A percentile compares a stretch with the other conserved stretches of the same genome.
Conservation (phyloP, 495 filamentous ascomycete species). For the Aspergillus olivimuriae region DNA sequence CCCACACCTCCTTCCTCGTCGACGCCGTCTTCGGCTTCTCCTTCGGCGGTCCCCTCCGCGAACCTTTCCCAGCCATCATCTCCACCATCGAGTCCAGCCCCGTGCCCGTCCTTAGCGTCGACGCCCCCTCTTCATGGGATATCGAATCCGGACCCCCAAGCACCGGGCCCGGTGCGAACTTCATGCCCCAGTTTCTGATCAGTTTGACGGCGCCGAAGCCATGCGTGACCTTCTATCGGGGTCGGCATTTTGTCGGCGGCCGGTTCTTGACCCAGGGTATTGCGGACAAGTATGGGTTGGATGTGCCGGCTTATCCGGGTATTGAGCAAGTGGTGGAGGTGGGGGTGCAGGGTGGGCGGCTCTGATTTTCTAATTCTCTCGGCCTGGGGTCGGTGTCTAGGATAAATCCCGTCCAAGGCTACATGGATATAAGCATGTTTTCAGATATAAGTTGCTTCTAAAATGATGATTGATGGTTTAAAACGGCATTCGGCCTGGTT, state of each 20-base stretch:
- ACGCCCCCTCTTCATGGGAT: conserved; percentile 91
- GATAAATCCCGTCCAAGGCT: no score
- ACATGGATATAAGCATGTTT: no score
- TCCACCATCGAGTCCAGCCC: conserved; percentile 62
- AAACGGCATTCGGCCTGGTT: no score
- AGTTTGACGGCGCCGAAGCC: conserved; percentile 95
- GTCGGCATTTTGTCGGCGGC: conserved; percentile 84
- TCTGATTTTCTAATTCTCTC: no score
- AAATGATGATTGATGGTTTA: no score
- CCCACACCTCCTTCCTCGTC: conserved; percentile 68
- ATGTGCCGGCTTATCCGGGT: conserved; percentile 76
- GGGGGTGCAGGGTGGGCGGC: conserved; percentile 48
- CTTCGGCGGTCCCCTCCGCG: conserved; percentile 85
- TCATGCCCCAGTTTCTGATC: conserved; percentile 70
- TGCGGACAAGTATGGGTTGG: conserved; percentile 79
- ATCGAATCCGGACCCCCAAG: conserved; percentile 78
- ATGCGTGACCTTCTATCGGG: conserved; percentile 74
- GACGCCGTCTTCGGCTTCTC: conserved; percentile 97
- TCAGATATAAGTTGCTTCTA: no score
- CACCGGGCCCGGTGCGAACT: conserved; percentile 70
- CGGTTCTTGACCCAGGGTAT: conserved; percentile 78
- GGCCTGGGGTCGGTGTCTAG: no score
- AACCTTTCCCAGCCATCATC: conserved; percentile 81
- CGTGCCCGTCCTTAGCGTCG: conserved; percentile 78
- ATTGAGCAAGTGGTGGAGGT: conserved; percentile 87